A percentile compares a stretch with the other conserved stretches of the same genome.
Evolutionary conservation across 2,329 filamentous ascomycete genomes (phyloP).

Genomic region (Bipolaris oryzae): DNA sequence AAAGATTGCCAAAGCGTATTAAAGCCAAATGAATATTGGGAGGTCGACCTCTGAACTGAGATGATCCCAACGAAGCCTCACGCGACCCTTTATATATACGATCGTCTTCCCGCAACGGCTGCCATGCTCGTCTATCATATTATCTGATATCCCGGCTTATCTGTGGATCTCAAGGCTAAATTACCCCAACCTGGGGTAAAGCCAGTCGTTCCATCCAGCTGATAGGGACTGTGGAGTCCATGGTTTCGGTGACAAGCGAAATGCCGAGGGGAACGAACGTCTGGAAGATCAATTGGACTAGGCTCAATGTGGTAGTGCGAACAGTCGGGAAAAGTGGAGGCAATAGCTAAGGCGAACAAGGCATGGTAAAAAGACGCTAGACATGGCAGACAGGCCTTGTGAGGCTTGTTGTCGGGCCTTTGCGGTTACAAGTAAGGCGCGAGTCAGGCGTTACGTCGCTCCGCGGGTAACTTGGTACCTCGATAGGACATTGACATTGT

Average conservation of each 20-base stretch:
- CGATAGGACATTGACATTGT: neutral
- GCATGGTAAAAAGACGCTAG: conserved; percentile 22
- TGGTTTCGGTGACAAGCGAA: conserved; percentile 7
- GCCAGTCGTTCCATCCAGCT: conserved; percentile 10
- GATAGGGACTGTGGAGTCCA: conserved; percentile 24
- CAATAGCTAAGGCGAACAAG: conserved; percentile 14
- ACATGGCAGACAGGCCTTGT: conserved; percentile 10
- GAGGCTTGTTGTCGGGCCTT: conserved; percentile 17
- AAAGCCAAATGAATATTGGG: neutral
- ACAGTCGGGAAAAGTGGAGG: conserved; percentile 25
- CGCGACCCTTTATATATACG: conserved; percentile 24
- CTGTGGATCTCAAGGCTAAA: conserved; percentile 24
- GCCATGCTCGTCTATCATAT: conserved; percentile 8
- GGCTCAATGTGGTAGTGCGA: conserved; percentile 21
- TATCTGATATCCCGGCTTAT: conserved; percentile 22
- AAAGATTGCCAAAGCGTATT: neutral
- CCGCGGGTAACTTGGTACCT: conserved; percentile 17
- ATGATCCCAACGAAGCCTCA: neutral
- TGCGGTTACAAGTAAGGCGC: conserved; percentile 7
- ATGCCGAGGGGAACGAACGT: conserved; percentile 8
- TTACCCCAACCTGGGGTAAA: conserved; percentile 34
- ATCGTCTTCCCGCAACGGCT: conserved; percentile 1
- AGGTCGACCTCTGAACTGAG: conserved; percentile 12
- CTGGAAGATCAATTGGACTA: conserved; percentile 10
- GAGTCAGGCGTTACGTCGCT: conserved; percentile 16